phyloP scores from a whole-genome alignment of 345 rosid species.

The Sonneratia alba region DNA sequence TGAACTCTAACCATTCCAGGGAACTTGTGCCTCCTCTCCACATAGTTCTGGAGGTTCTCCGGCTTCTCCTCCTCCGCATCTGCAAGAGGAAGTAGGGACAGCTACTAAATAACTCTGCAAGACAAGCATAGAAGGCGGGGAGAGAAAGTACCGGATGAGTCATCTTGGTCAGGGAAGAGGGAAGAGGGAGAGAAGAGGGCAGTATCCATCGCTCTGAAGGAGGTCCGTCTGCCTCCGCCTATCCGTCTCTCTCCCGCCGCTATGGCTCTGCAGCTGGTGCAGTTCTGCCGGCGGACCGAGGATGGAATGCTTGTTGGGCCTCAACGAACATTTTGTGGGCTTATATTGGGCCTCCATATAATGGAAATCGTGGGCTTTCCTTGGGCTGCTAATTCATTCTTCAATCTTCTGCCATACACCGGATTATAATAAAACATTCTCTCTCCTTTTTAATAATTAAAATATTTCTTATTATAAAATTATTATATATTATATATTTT shows the following conservation, averaged over 20 bases:
- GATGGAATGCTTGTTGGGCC: too few relatives aligned
- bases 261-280: not conserved
- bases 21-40: slow-evolving; percentile 76
- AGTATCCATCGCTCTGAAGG: slow-evolving; percentile 49
- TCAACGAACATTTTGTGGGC: too few relatives aligned
- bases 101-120: not conserved
- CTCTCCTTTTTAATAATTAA: too few relatives aligned
- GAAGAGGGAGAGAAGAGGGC: slow-evolving; percentile 92
- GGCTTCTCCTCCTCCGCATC: slow-evolving; percentile 35
- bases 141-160: slow-evolving; percentile 22
- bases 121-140: not conserved
- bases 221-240: not conserved
- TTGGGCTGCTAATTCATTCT: too few relatives aligned
- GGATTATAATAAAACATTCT: too few relatives aligned
- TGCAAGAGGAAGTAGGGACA: not conserved
- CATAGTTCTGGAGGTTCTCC: slow-evolving; percentile 44
- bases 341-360: too few relatives aligned
- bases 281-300: not conserved
- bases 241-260: not conserved
- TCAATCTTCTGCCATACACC: too few relatives aligned
- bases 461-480: too few relatives aligned
- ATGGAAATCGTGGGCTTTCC: too few relatives aligned
- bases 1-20: slow-evolving; percentile 49
- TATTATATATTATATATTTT: too few relatives aligned
- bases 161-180: slow-evolving; percentile 61